Conservation (phyloP, 306 rosid species). For the Astragalus membranaceus region DNA sequence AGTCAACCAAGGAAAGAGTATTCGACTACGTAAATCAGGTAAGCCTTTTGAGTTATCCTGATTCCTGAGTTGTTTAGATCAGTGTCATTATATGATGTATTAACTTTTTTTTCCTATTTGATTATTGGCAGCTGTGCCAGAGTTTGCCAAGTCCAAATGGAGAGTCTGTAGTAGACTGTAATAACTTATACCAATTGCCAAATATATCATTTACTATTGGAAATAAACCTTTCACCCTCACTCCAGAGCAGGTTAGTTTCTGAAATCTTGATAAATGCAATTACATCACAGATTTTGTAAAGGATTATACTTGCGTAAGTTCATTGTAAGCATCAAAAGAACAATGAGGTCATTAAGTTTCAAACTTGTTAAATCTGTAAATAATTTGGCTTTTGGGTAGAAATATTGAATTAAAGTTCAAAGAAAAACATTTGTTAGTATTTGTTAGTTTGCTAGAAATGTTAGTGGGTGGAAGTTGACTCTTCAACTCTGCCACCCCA, state of each 20-base stretch:
- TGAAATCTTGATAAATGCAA: not conserved
- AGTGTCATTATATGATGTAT: not conserved
- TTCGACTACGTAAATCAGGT: slow-evolving; percentile 60
- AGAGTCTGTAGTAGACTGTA: slow-evolving; percentile 56
- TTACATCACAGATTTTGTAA: not conserved
- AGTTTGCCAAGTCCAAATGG: slow-evolving; percentile 79
- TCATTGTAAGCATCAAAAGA: not conserved
- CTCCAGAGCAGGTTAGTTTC: slow-evolving; percentile 67
- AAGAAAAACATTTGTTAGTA: no score
- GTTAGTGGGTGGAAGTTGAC: no score
- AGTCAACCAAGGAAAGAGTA: slow-evolving; percentile 53
- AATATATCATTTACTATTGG: slow-evolving; percentile 67
- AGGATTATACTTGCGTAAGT: not conserved
- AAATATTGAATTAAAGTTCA: no score
- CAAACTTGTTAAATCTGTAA: no score
- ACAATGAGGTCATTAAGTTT: not conserved
- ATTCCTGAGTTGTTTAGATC: not conserved
- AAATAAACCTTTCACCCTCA: slow-evolving; percentile 47
- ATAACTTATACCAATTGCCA: slow-evolving; percentile 54
- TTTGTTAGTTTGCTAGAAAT: no score
- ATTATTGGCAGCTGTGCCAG: slow-evolving; percentile 55
- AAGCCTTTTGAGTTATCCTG: slow-evolving; percentile 5
- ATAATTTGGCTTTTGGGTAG: no score
- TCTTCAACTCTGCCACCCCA: no score
- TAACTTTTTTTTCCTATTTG: not conserved